Base-by-base conservation (phyloP, 1,284 basidiomycete genomes). In the Hypsizygus ulmarius region DNA sequence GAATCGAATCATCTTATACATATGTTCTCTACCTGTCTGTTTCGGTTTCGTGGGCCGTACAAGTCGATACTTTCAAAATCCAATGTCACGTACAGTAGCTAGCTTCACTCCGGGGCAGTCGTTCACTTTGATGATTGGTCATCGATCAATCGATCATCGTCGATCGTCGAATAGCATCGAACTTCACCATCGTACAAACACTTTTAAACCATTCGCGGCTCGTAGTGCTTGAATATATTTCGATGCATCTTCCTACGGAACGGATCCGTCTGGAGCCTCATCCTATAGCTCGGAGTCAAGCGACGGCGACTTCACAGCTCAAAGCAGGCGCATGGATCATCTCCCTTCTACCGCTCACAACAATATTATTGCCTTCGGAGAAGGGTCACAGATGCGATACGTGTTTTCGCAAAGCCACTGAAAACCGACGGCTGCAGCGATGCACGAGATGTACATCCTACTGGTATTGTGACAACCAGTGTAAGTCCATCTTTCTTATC, bases 381-480 rank as follows among this genome's bases (percentile, higher is more conserved):
- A 87, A 87, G 56, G 74, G 81, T 10, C 67, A 58, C 14, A 70
- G 86, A 50, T 90, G 87, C 54, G 86, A 90, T 60, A 60, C 66
- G 29, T 89, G 87, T 57, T 74, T 80, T 54, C 56, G 60, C 15
- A 43, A 59, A 10, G 45, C 62, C 6, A 61, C 62, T 5, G 47
- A 60, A 7, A 55, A 55, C 14, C 45, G 43, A 16, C 57, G 57
- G 11, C 61, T 78, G 33, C 72, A 64, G 45, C 75, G 71, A 58
- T 88, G 86, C 56, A 72, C 77, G 2, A 79, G 80, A 10, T 88
- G 85, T 55, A 77, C 73, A 12, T 73, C 75, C 0, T 87, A 84
- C 60, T 88, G 79, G 76, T 90, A 90, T 58, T 90, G 87, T 58
- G 73, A 76, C 53, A 55, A 65, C 21, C 59, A 70, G 62, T 90